A percentile compares a stretch with the other conserved stretches of the same genome.
phyloP scores from a whole-genome alignment of 169 alveolate genomes.

The Plasmodium vivax region DNA sequence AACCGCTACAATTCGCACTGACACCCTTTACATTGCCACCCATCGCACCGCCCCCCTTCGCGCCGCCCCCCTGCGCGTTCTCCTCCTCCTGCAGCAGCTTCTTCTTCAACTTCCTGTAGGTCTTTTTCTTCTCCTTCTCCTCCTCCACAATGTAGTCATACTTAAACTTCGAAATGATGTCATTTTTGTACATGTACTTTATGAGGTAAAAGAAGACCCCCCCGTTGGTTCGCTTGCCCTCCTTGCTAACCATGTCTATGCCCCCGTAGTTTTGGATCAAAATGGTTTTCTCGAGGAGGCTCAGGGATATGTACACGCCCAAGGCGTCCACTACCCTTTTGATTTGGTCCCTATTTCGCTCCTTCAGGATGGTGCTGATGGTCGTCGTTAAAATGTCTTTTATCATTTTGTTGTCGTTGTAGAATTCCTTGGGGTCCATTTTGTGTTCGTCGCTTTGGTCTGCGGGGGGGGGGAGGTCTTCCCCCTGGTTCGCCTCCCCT shows the following conservation, averaged over 20 bases:
- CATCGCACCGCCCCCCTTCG: neutral
- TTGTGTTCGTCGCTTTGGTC: constrained; percentile 12
- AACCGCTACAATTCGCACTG: too few species aligned
- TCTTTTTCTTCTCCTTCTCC: constrained; percentile 86
- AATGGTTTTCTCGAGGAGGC: constrained; percentile 85
- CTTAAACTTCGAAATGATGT: constrained; percentile 86
- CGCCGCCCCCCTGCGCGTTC: neutral
- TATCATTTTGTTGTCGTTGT: constrained; percentile 74
- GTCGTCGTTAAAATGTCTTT: constrained; percentile 85
- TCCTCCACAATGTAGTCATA: constrained; percentile 88
- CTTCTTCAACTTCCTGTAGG: constrained; percentile 77
- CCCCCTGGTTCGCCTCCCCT: neutral
- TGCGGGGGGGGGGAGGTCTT: neutral
- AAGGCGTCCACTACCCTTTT: constrained; percentile 84
- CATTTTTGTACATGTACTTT: constrained; percentile 84
- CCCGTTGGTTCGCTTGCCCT: constrained; percentile 89
- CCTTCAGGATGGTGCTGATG: constrained; percentile 86
- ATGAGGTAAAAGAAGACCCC: constrained; percentile 91
- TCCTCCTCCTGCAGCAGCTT: constrained; percentile 73
- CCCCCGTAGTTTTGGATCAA: constrained; percentile 90
- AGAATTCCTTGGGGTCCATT: constrained; percentile 70
- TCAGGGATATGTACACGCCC: constrained; percentile 85
- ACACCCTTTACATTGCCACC: neutral
- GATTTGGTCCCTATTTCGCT: constrained; percentile 86
- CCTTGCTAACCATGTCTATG: constrained; percentile 87